phyloP scores from a whole-genome alignment of 2,329 filamentous ascomycete genomes.

The Colletotrichum incanum region DNA sequence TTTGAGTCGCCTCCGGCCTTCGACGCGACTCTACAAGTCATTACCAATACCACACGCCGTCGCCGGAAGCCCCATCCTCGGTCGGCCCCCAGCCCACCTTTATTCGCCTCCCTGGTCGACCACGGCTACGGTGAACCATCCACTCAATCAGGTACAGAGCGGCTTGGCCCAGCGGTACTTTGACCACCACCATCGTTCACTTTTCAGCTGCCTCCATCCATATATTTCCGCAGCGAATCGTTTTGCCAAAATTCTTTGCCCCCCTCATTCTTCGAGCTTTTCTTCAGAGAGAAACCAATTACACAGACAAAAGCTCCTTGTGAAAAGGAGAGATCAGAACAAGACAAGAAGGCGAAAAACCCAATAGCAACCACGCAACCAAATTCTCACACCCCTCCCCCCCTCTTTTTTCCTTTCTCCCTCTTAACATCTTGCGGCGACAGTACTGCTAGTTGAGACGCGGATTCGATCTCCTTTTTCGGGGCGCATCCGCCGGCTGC shows the following conservation, averaged over 20 bases:
- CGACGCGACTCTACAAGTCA: constrained; percentile 29
- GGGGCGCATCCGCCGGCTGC: constrained; percentile 40
- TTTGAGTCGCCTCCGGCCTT: constrained; percentile 21
- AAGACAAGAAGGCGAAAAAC: background rate
- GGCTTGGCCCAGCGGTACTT: constrained; percentile 14
- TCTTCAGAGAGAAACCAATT: background rate
- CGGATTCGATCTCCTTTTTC: constrained; percentile 44
- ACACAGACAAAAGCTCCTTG: background rate
- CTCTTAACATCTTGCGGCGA: constrained; percentile 20
- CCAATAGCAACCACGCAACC: background rate
- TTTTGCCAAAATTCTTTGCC: background rate
- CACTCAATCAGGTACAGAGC: constrained; percentile 13
- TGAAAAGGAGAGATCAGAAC: background rate
- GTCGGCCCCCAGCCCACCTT: constrained; percentile 39
- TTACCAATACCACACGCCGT: constrained; percentile 38
- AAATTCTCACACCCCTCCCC: background rate
- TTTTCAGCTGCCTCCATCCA: constrained; percentile 1
- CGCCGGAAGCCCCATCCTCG: constrained; percentile 24
- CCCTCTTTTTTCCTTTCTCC: background rate
- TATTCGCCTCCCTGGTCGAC: constrained; percentile 38
- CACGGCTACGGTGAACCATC: constrained; percentile 22
- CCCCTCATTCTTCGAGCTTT: constrained; percentile 3
- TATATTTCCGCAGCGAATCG: constrained; percentile 15
- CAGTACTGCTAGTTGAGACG: constrained; percentile 39
- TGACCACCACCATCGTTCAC: background rate